Evolutionary conservation across 2,329 filamentous ascomycete genomes (phyloP).

Genomic region (Pseudopithomyces chartarum): DNA sequence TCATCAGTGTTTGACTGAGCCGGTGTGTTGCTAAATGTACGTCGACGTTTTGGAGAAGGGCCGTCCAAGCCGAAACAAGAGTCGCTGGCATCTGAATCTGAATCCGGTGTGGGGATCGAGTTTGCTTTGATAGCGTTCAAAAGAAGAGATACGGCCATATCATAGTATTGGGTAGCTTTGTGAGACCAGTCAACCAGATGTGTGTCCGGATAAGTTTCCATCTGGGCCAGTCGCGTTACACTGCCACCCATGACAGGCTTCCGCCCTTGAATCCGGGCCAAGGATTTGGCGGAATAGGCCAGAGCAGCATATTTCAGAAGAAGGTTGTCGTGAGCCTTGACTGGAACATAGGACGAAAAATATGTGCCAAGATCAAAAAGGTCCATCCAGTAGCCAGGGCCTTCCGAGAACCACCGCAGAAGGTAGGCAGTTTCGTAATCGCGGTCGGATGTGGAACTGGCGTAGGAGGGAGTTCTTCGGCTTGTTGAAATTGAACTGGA

Average conservation of each 20-base stretch:
- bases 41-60: slow-evolving; percentile 46
- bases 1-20: slow-evolving; percentile 59
- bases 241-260: slow-evolving; percentile 58
- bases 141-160: slow-evolving; percentile 59
- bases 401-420: slow-evolving; percentile 64
- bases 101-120: slow-evolving; percentile 33
- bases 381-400: slow-evolving; percentile 65
- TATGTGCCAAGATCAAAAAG: slow-evolving; percentile 62
- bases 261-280: slow-evolving; percentile 58
- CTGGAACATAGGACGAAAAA: slow-evolving; percentile 64
- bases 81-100: slow-evolving; percentile 27
- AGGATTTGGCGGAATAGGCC: slow-evolving; percentile 66
- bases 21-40: slow-evolving; percentile 47
- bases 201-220: slow-evolving; percentile 58
- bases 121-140: slow-evolving; percentile 43
- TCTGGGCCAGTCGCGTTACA: slow-evolving; percentile 54
- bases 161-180: slow-evolving; percentile 65
- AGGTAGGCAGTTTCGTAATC: slow-evolving; percentile 66
- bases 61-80: slow-evolving; percentile 14
- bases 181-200: slow-evolving; percentile 62
- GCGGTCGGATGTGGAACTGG: slow-evolving; percentile 27
- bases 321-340: slow-evolving; percentile 59
- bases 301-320: slow-evolving; percentile 61
- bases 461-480: slow-evolving; percentile 28
- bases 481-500: slow-evolving; percentile 31